Evolutionary conservation across 495 filamentous ascomycete species (phyloP).

Genomic region (Talaromyces adpressus): DNA sequence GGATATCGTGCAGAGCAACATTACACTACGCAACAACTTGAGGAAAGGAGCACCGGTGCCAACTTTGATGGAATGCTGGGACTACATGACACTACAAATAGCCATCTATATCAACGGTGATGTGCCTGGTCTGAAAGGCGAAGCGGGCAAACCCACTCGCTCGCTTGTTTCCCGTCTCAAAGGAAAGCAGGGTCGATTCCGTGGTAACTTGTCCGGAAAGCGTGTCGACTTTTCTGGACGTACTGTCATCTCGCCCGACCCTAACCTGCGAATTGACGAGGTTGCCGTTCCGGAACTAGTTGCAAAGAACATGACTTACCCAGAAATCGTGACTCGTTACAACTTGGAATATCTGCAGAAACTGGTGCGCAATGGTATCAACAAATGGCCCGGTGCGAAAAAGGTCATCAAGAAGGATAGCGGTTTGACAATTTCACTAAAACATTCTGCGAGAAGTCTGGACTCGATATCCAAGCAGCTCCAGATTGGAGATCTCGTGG

Average conservation of each 20-base stretch:
- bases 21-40: constrained; percentile 70
- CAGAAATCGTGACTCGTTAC: constrained; percentile 72
- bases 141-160: constrained; percentile 72
- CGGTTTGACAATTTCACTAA: constrained; percentile 62
- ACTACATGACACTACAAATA: constrained; percentile 88
- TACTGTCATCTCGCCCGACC: constrained; percentile 96
- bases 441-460: constrained; percentile 55
- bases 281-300: constrained; percentile 87
- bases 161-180: constrained; percentile 94
- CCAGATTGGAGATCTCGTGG: constrained; percentile 78
- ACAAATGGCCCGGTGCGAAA: constrained; percentile 82
- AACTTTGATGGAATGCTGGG: constrained; percentile 97
- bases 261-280: constrained; percentile 87
- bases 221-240: constrained; percentile 97
- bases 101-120: constrained; percentile 98
- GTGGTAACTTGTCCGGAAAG: constrained; percentile 94
- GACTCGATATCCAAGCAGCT: constrained; percentile 62
- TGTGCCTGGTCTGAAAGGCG: constrained; percentile 75
- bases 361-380: constrained; percentile 63
- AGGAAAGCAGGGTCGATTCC: constrained; percentile 94
- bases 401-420: constrained; percentile 66
- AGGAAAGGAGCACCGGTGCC: constrained; percentile 73
- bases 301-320: constrained; percentile 91
- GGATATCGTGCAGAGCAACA: constrained; percentile 87
- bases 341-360: constrained; percentile 76